A percentile compares a stretch with the other conserved stretches of the same genome.
Evolutionary conservation across 805 yeast genomes (phyloP).

Genomic region (Lipomyces spencermartinsiae): DNA sequence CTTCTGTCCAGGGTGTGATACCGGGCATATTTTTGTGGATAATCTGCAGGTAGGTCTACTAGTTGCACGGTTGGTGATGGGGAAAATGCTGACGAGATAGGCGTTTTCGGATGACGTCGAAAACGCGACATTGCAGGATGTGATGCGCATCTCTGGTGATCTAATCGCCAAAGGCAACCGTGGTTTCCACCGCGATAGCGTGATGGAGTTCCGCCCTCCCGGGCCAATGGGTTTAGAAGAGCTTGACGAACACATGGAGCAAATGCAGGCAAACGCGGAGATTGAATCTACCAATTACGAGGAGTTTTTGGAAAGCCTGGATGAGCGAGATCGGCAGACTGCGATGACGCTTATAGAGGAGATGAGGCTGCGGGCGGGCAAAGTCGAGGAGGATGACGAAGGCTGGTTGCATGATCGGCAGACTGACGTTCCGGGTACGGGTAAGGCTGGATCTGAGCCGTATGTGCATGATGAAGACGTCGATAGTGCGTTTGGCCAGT

Average conservation of each 20-base stretch:
- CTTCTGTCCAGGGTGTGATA: constrained; percentile 24
- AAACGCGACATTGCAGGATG: constrained; percentile 15
- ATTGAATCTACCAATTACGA: neutral
- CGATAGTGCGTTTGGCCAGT: neutral
- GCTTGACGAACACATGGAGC: constrained; percentile 18
- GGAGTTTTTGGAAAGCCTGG: neutral
- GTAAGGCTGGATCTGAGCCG: neutral
- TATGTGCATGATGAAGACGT: neutral
- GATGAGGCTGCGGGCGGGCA: neutral
- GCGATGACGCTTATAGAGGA: neutral
- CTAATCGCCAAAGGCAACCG: constrained; percentile 23
- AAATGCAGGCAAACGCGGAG: constrained; percentile 15
- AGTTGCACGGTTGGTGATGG: neutral
- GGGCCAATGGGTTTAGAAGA: constrained; percentile 31
- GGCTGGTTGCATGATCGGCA: neutral
- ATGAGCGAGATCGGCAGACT: neutral
- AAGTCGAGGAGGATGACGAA: neutral
- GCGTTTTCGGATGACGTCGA: constrained; percentile 14
- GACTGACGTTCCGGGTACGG: neutral
- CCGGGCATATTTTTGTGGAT: constrained; percentile 23
- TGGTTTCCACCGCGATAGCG: constrained; percentile 19
- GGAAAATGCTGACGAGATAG: neutral
- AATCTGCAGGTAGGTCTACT: constrained; percentile 18
- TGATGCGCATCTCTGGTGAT: constrained; percentile 17
- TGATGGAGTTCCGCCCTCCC: constrained; percentile 31